These are phyloP conservation scores for Ascochyta rabiei DNA, from an alignment of 2,329 filamentous ascomycete genomes.

Conservation along the genomic window DNA sequence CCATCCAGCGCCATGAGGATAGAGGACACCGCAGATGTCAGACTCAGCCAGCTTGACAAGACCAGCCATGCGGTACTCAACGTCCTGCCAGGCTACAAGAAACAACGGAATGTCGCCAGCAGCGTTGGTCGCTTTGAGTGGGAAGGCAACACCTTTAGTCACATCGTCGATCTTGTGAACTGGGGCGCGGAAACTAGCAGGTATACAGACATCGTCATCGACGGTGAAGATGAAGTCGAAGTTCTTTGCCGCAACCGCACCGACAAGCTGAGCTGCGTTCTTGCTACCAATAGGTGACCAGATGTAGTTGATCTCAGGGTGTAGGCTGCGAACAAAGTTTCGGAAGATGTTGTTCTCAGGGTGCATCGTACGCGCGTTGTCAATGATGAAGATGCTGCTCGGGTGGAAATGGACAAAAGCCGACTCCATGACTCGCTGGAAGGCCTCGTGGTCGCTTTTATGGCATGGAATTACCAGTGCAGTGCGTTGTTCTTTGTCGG, in stretches of 20 bases:
- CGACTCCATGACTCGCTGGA: conserved; percentile 12
- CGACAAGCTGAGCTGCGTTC: conserved; percentile 27
- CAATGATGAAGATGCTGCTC: conserved; percentile 22
- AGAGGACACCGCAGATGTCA: conserved; percentile 23
- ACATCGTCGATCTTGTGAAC: conserved; percentile 20
- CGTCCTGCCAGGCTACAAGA: conserved; percentile 22
- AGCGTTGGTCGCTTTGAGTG: conserved; percentile 24
- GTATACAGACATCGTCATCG: conserved; percentile 26
- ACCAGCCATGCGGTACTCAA: background rate
- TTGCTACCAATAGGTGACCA: conserved; percentile 27
- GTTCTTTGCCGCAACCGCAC: conserved; percentile 20
- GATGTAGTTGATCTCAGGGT: conserved; percentile 24
- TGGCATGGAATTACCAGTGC: conserved; percentile 17
- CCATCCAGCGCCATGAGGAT: conserved; percentile 27
- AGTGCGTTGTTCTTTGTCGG: conserved; percentile 6
- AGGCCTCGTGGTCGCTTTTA: conserved; percentile 14
- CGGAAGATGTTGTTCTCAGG: conserved; percentile 16
- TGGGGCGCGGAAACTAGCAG: conserved; percentile 17
- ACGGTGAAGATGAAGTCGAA: conserved; percentile 25
- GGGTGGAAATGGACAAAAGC: conserved; percentile 22
- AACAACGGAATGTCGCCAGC: conserved; percentile 13
- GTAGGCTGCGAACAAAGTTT: conserved; percentile 17
- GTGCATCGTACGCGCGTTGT: conserved; percentile 20
- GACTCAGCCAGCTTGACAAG: conserved; percentile 19
- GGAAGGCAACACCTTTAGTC: conserved; percentile 25